Conservation (phyloP, 345 rosid genomes). For the Barbarea vulgaris region DNA sequence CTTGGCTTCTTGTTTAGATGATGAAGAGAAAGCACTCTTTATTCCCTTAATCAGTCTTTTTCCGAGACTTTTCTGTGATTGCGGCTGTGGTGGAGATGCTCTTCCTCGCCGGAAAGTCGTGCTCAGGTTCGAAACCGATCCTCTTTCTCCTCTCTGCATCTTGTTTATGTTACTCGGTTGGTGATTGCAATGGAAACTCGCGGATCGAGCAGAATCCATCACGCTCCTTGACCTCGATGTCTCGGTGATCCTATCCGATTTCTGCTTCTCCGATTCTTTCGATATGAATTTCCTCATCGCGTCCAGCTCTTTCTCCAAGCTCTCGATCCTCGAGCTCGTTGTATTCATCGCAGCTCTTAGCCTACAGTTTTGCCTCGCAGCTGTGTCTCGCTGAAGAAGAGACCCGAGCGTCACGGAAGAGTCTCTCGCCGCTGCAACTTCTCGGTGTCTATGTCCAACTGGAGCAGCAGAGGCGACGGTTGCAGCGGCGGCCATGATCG, state of each 20-base stretch:
- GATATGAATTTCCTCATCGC: constrained; percentile 59
- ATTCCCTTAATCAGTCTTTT: constrained; percentile 60
- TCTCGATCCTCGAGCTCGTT: constrained; percentile 63
- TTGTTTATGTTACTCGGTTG: constrained; percentile 34
- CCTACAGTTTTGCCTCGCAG: constrained; percentile 54
- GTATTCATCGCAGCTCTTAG: constrained; percentile 72
- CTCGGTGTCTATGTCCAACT: not conserved
- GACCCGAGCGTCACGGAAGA: constrained; percentile 56
- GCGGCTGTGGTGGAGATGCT: constrained; percentile 22
- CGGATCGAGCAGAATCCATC: constrained; percentile 51
- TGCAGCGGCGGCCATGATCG: constrained; percentile 46
- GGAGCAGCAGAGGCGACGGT: constrained; percentile 17
- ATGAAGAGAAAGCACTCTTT: constrained; percentile 53
- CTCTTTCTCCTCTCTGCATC: constrained; percentile 54
- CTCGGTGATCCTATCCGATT: not conserved
- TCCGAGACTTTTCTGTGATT: constrained; percentile 40
- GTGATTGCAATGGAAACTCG: constrained; percentile 61
- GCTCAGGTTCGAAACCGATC: constrained; percentile 54
- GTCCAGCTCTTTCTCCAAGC: constrained; percentile 65
- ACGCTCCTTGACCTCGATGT: constrained; percentile 30
- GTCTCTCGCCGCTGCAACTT: not conserved
- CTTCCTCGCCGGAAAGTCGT: constrained; percentile 36
- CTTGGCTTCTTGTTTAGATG: constrained; percentile 46
- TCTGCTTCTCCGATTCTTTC: constrained; percentile 40
- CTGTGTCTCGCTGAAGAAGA: constrained; percentile 73